Evolutionary conservation across 225 moss, liverwort and hornwort species (phyloP).

Genomic region (Sphagnum tenellum): DNA sequence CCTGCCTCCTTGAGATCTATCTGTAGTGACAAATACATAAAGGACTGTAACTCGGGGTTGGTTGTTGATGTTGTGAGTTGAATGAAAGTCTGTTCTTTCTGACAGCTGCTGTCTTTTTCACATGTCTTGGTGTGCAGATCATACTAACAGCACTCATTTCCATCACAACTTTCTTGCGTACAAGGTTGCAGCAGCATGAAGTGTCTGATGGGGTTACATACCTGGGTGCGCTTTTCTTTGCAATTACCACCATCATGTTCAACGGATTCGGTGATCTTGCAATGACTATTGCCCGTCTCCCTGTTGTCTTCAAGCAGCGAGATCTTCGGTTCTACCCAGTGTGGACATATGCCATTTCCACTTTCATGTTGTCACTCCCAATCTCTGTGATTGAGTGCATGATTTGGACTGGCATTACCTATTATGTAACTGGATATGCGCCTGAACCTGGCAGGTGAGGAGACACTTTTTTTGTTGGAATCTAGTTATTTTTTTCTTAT

Average conservation of each 20-base stretch:
- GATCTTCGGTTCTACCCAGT: constrained; percentile 59
- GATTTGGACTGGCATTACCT: constrained; percentile 27
- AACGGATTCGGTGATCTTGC: constrained; percentile 77
- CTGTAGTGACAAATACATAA: no score
- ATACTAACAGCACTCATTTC: constrained; percentile 32
- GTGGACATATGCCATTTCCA: constrained; percentile 47
- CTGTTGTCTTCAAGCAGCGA: constrained; percentile 62
- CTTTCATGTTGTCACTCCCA: constrained; percentile 55
- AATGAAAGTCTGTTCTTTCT: no score
- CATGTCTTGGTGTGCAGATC: constrained; percentile 22
- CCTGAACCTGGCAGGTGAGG: constrained; percentile 21
- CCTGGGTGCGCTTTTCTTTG: constrained; percentile 56
- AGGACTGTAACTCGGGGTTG: no score
- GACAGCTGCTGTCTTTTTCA: no score
- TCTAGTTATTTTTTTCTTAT: no score
- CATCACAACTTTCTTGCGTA: constrained; percentile 59
- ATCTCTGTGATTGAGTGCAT: constrained; percentile 44
- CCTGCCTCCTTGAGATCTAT: no score
- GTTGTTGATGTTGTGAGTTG: no score
- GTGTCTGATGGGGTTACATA: constrained; percentile 32
- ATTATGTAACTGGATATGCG: constrained; percentile 47
- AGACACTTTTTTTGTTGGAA: no score
- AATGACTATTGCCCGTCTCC: constrained; percentile 48
- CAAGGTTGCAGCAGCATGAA: constrained; percentile 25
- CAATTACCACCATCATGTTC: constrained; percentile 53